phyloP scores from a whole-genome alignment of 495 filamentous ascomycete genomes.

The Rhypophila decipiens region DNA sequence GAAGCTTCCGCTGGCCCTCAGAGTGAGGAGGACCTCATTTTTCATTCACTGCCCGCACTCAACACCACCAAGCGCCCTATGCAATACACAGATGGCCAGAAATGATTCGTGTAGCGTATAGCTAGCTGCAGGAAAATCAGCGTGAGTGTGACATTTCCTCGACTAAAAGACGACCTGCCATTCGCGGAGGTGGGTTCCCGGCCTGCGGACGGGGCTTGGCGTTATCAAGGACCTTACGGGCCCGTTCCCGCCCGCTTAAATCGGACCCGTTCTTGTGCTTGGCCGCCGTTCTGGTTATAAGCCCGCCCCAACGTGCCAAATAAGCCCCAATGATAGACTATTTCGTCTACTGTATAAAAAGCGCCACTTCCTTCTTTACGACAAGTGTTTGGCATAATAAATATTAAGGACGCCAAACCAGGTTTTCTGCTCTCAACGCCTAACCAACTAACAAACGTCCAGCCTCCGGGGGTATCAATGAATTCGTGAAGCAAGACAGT shows the following conservation, averaged over 20 bases:
- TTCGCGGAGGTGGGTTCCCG: not conserved
- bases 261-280: not conserved
- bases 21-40: too few species aligned
- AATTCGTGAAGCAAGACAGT: not conserved
- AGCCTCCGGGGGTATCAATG: slow-evolving; percentile 11
- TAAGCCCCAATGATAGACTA: too few species aligned
- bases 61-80: not conserved
- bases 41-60: not conserved
- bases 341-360: too few species aligned
- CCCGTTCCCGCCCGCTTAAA: not conserved
- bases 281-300: too few species aligned
- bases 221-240: not conserved
- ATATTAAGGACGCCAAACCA: too few species aligned
- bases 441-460: slow-evolving; percentile 2
- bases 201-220: not conserved
- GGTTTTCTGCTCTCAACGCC: slow-evolving; percentile 1
- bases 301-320: too few species aligned
- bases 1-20: too few species aligned
- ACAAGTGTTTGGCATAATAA: too few species aligned
- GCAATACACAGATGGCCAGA: slow-evolving; percentile 6
- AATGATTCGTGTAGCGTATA: slow-evolving; percentile 4
- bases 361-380: too few species aligned
- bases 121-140: not conserved
- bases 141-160: not conserved
- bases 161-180: not conserved